Percentiles rank a stretch among this genome's conserved stretches.
Evolutionary conservation across 495 filamentous ascomycete genomes (phyloP).

Genomic region (Aspergillus cristatus): DNA sequence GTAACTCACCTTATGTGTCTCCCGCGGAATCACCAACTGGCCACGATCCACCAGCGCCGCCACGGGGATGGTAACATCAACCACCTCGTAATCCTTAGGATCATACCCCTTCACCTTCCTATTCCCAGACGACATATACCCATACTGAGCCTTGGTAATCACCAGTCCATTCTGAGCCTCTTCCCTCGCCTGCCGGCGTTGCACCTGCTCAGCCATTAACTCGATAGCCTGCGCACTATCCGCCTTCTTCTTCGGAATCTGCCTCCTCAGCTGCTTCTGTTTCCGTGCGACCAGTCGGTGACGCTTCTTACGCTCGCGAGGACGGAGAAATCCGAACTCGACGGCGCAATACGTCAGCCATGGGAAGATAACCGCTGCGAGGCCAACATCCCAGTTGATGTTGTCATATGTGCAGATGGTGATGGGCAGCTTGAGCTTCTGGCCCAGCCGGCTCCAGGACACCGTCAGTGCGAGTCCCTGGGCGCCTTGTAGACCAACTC

Average conservation of each 20-base stretch:
- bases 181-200: constrained; percentile 35
- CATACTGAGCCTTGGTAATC: constrained; percentile 35
- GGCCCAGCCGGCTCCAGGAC: constrained; percentile 34
- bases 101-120: constrained; percentile 16
- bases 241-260: constrained; percentile 31
- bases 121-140: constrained; percentile 21
- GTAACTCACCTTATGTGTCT: constrained; percentile 30
- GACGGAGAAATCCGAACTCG: constrained; percentile 39
- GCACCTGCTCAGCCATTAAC: constrained; percentile 43
- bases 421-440: constrained; percentile 32
- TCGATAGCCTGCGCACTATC: constrained; percentile 45
- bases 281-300: constrained; percentile 24
- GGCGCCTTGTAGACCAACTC: constrained; percentile 23
- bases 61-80: constrained; percentile 42
- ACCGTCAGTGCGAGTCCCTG: constrained; percentile 31
- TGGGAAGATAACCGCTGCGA: constrained; percentile 34
- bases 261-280: constrained; percentile 31
- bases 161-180: constrained; percentile 27
- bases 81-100: constrained; percentile 18
- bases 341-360: constrained; percentile 41
- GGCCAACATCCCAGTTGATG: constrained; percentile 26
- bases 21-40: constrained; percentile 35
- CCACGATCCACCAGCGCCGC: constrained; percentile 37
- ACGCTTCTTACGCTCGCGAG: constrained; percentile 26
- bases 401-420: constrained; percentile 27